Percentiles rank a stretch among this genome's conserved stretches.
phyloP scores from a whole-genome alignment of 306 rosid genomes.

The Begonia fuchsioides region DNA sequence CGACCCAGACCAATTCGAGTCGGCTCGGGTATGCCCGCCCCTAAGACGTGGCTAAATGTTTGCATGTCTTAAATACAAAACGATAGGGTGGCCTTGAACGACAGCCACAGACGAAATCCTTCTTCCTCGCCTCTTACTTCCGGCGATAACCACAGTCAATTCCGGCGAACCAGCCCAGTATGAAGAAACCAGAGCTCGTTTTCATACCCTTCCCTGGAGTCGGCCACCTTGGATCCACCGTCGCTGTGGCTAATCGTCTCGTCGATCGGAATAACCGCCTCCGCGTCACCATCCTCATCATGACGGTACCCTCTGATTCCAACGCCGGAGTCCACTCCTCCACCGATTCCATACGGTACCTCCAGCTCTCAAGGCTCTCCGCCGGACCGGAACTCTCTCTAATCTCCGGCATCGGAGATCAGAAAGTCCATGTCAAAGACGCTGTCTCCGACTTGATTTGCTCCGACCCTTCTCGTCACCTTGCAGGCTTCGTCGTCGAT shows the following conservation, averaged over 20 bases:
- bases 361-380: not conserved
- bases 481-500: conserved; percentile 17
- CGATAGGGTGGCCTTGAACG: too few relatives aligned
- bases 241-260: conserved; percentile 22
- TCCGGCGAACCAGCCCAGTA: not conserved
- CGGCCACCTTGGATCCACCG: conserved; percentile 19
- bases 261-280: conserved; percentile 16
- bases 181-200: conserved; percentile 18
- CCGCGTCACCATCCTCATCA: conserved; percentile 22
- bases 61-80: too few relatives aligned
- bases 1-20: too few relatives aligned
- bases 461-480: conserved; percentile 1
- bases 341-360: not conserved
- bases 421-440: not conserved
- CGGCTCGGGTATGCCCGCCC: too few relatives aligned
- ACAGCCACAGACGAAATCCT: too few relatives aligned
- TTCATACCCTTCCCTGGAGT: too few relatives aligned
- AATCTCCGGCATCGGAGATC: not conserved
- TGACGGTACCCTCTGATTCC: conserved; percentile 9
- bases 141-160: too few relatives aligned
- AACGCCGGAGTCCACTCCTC: not conserved
- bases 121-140: too few relatives aligned
- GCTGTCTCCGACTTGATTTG: conserved; percentile 1
- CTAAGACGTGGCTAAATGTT: too few relatives aligned
- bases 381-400: not conserved